Conservation (phyloP, 768 basidiomycete species). For the Suillus alpinus region DNA sequence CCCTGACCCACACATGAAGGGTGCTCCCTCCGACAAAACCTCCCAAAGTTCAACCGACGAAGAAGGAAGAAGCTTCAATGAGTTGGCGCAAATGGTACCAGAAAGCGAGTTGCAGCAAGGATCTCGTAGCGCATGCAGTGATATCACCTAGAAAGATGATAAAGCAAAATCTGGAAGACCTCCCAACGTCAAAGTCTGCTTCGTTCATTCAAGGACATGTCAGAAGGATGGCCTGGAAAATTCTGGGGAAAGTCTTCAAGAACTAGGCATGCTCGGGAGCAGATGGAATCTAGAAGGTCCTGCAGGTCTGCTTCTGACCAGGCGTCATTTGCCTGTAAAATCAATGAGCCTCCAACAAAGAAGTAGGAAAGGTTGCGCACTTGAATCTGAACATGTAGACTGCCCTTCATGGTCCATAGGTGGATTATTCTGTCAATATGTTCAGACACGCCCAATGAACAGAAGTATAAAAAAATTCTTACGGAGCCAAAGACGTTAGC, state of each 20-base stretch:
- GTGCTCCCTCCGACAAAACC: neutral
- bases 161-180: neutral
- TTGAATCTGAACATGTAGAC: neutral
- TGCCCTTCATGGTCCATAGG: neutral
- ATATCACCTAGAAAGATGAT: neutral
- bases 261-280: neutral
- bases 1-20: neutral
- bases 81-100: neutral
- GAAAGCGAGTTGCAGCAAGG: neutral
- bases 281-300: neutral
- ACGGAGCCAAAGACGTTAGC: neutral
- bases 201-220: neutral
- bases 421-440: neutral
- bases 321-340: neutral
- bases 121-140: neutral
- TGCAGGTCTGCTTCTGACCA: neutral
- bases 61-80: neutral
- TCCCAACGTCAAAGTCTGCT: neutral
- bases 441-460: neutral
- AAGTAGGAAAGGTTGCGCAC: neutral
- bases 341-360: neutral
- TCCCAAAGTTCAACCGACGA: neutral
- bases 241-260: slow-evolving; percentile 1
- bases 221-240: neutral
- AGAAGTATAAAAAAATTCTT: neutral